Base-by-base conservation (phyloP, 176 grass and related monocot genomes). In the Phoenix dactylifera region DNA sequence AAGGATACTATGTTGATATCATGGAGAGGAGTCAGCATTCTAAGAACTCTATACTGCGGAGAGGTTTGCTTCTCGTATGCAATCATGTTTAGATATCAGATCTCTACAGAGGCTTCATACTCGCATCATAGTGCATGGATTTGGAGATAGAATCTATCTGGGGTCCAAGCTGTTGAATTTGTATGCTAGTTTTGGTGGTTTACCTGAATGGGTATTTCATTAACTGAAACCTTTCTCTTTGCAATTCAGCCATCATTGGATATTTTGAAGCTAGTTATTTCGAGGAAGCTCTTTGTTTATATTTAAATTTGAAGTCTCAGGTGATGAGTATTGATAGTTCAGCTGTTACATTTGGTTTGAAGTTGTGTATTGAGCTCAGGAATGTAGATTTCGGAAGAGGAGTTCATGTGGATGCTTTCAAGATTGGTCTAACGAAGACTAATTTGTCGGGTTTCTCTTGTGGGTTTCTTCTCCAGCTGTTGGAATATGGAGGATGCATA, bases 291-390 rank as follows among this genome's bases (percentile, higher is more conserved):
- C 73, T 79, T 66, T 5, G 52, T 69, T 75, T 82, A 57, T 82
- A 87, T 19, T 66, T 51, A 29, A 70, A 54, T 16, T 55, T 82
- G 48, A 87, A 72, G 72, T 22, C 32, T 67, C 12, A n/a, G 10
- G 57, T 24, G 18, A 48, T 79, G 50, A 16, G 29, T 26, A 24
- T 87, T 39, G 67, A 75, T 60, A 76, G 39, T 51, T 78, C 70
- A 75, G 30, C 49, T 55, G 54, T 87, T 79, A 82, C 72, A 58
- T 82, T 87, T 68, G 70, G 66, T 66, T 75, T 87, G 58, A 87
- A 87, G 63, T 75, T 71, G 68, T 87, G 79, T 26, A 64, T 64
- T 28, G 66, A 56, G 51, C 75, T 87, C 15, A 66, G 35, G 24
- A 63, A 75, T 48, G 49, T 75, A 64, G 50, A 39, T 20, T 23